Evolutionary conservation across 2,329 filamentous ascomycete species (phyloP).

Genomic region (Diplodia seriata): DNA sequence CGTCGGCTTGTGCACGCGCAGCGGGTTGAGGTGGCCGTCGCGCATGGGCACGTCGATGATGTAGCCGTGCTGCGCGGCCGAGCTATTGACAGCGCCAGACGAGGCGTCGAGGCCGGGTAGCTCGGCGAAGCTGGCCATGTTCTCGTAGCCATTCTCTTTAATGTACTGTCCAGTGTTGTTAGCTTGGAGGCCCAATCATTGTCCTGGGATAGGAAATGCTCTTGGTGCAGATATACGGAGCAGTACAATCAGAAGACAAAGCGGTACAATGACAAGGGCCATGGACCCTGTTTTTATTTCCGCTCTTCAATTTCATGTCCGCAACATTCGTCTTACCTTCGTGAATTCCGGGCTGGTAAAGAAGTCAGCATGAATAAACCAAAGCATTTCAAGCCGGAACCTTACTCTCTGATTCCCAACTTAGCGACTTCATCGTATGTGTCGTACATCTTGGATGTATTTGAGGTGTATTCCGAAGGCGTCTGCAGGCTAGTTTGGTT

Average conservation of each 20-base stretch:
- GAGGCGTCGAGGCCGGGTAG: neutral
- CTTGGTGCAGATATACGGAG: neutral
- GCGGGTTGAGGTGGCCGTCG: slow-evolving; percentile 6
- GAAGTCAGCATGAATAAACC: neutral
- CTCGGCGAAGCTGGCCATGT: neutral
- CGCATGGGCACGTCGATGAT: slow-evolving; percentile 15
- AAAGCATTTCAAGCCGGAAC: too few relatives aligned
- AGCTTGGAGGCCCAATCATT: neutral
- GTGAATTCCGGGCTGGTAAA: neutral
- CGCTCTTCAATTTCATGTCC: too few relatives aligned
- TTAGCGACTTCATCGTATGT: slow-evolving; percentile 2
- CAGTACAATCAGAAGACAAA: neutral
- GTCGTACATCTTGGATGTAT: neutral
- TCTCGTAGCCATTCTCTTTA: neutral
- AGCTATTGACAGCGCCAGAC: neutral
- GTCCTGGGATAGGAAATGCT: too few relatives aligned
- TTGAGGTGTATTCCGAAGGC: neutral
- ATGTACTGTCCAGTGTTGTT: neutral
- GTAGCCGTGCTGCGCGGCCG: neutral
- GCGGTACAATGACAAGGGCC: too few relatives aligned
- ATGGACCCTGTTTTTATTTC: too few relatives aligned
- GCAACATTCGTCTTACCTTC: neutral
- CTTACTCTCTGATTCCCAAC: slow-evolving; percentile 5
- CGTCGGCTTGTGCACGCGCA: slow-evolving; percentile 7
- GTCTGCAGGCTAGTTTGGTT: too few relatives aligned